Percentiles rank a stretch among this genome's conserved stretches.
Evolutionary conservation across 1,284 basidiomycete genomes (phyloP).

Genomic region (Ganoderma lucidum): DNA sequence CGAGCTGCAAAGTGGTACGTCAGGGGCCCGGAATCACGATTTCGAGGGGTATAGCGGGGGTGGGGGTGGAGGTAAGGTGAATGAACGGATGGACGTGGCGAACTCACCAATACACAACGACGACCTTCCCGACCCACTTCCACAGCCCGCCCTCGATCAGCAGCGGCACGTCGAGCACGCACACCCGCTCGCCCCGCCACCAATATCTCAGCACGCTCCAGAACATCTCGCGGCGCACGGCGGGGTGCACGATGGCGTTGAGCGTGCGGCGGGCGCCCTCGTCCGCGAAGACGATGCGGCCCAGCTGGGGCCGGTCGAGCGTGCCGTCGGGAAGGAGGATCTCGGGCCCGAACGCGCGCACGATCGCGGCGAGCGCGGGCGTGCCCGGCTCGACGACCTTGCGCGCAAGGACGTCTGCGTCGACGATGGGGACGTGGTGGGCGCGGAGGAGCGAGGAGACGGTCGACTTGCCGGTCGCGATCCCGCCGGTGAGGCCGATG

Average conservation of each 20-base stretch:
- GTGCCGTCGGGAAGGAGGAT: constrained; percentile 76
- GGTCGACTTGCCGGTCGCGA: constrained; percentile 96
- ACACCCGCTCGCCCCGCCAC: constrained; percentile 80
- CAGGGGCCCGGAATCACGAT: not conserved
- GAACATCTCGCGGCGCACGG: constrained; percentile 82
- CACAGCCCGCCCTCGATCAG: constrained; percentile 91
- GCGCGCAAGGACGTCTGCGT: constrained; percentile 92
- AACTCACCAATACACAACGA: constrained; percentile 90
- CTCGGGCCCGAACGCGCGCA: constrained; percentile 73
- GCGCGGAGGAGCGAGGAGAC: constrained; percentile 81
- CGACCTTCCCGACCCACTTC: constrained; percentile 84
- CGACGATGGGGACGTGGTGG: constrained; percentile 82
- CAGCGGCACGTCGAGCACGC: constrained; percentile 93
- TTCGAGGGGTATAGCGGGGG: too few relatives aligned
- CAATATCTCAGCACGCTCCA: constrained; percentile 77
- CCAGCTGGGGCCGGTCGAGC: constrained; percentile 87
- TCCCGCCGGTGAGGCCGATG: constrained; percentile 95
- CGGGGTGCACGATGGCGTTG: constrained; percentile 91
- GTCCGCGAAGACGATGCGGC: constrained; percentile 87
- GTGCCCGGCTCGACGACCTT: constrained; percentile 90
- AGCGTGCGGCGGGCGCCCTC: constrained; percentile 75
- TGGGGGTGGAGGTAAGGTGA: too few relatives aligned
- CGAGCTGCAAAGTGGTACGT: constrained; percentile 53
- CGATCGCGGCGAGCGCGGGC: constrained; percentile 73
- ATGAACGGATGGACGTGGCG: constrained; percentile 9